These are phyloP conservation scores for Sphagnum fallax DNA, from an alignment of 228 moss, liverwort and hornwort species.

Conservation along the genomic window DNA sequence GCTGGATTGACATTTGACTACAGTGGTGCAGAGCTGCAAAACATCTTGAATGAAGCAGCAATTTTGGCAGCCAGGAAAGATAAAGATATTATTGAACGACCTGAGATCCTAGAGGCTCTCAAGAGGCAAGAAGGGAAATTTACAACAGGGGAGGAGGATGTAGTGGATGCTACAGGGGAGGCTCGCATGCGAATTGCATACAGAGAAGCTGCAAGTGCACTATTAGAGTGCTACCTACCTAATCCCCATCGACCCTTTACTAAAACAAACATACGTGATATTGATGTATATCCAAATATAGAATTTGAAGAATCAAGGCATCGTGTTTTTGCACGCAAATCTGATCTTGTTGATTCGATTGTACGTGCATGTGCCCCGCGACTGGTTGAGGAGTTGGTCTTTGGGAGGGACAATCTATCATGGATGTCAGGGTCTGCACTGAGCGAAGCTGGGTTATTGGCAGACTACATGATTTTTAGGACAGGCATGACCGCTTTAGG, in stretches of 20 bases:
- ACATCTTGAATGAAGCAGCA: conserved; percentile 97
- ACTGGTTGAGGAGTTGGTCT: conserved; percentile 84
- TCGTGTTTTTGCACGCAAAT: conserved; percentile 80
- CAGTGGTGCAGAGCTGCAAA: conserved; percentile 98
- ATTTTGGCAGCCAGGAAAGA: conserved; percentile 96
- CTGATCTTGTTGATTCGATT: conserved; percentile 69
- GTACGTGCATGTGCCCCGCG: conserved; percentile 95
- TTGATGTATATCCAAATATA: conserved; percentile 92
- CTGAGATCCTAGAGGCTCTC: conserved; percentile 78
- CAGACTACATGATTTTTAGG: conserved; percentile 86
- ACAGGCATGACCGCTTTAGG: conserved; percentile 98
- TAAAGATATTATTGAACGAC: conserved; percentile 73
- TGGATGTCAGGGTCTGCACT: conserved; percentile 97
- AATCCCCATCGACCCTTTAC: conserved; percentile 78
- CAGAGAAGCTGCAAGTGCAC: conserved; percentile 85
- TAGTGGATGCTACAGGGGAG: conserved; percentile 80
- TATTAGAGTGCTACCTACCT: conserved; percentile 78
- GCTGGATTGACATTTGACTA: conserved; percentile 71
- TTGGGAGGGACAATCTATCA: conserved; percentile 86
- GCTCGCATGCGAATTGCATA: conserved; percentile 88
- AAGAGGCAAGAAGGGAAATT: conserved; percentile 97
- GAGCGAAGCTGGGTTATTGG: conserved; percentile 87
- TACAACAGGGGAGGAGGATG: conserved; percentile 90
- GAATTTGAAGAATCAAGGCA: conserved; percentile 71
- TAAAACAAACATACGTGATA: conserved; percentile 87